Conservation (phyloP, 2,329 filamentous ascomycete species). For the Claviceps humidiphila region DNA sequence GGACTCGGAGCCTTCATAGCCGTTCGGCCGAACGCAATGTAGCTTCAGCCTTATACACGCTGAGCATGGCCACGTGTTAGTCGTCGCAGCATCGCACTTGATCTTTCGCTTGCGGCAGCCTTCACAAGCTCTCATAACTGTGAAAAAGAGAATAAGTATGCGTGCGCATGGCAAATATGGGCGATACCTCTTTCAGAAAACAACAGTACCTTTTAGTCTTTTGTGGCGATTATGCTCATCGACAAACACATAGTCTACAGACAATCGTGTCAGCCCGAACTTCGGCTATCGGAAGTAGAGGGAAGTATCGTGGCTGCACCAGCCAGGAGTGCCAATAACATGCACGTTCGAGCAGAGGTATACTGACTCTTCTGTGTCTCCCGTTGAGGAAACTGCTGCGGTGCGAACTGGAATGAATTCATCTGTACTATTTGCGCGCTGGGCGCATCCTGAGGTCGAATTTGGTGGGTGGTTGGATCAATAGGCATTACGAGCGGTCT, state of each 20-base stretch:
- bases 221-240: slow-evolving; percentile 98
- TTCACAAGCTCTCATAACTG: slow-evolving; percentile 95
- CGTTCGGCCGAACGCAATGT: slow-evolving; percentile 80
- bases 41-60: slow-evolving; percentile 86
- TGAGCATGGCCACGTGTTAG: slow-evolving; percentile 94
- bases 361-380: slow-evolving; percentile 74
- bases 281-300: neutral
- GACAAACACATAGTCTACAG: slow-evolving; percentile 84
- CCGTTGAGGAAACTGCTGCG: slow-evolving; percentile 39
- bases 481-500: slow-evolving; percentile 37
- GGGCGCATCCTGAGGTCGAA: slow-evolving; percentile 46
- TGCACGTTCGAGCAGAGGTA: neutral
- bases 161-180: neutral
- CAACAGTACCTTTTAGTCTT: slow-evolving; percentile 67
- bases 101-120: slow-evolving; percentile 92
- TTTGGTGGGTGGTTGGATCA: slow-evolving; percentile 46
- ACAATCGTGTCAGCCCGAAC: slow-evolving; percentile 1
- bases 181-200: too few species aligned
- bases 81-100: slow-evolving; percentile 93
- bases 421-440: slow-evolving; percentile 37
- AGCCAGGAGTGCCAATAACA: slow-evolving; percentile 5
- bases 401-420: slow-evolving; percentile 65
- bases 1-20: slow-evolving; percentile 41
- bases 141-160: neutral
- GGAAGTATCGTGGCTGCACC: neutral